Conservation (phyloP, 2,329 filamentous ascomycete species). For the Aspergillus pseudotamarii region DNA sequence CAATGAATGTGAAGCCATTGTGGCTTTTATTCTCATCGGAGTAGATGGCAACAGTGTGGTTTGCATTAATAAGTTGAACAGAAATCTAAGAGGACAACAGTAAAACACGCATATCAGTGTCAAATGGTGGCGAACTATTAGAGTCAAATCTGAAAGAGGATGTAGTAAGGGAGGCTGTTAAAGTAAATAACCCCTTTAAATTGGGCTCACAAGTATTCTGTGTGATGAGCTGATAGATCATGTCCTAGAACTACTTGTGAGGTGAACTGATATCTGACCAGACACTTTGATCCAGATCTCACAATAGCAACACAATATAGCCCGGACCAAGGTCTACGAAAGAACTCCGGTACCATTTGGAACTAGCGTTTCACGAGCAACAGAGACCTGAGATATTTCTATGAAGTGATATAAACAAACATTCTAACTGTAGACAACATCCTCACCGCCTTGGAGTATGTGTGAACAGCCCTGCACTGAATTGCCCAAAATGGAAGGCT, state of each 20-base stretch:
- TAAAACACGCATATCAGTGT: background rate
- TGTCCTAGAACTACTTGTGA: background rate
- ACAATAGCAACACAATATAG: background rate
- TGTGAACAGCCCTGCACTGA: background rate
- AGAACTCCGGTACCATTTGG: background rate
- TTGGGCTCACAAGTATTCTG: too few relatives aligned
- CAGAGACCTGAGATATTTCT: background rate
- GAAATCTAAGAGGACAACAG: background rate
- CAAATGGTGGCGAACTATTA: background rate
- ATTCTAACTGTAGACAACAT: background rate
- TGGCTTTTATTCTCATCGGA: background rate
- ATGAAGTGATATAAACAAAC: background rate
- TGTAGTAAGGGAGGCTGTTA: background rate
- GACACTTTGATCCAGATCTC: background rate
- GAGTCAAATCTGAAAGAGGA: background rate
- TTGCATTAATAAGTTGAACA: background rate
- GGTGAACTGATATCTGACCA: background rate
- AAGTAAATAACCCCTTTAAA: background rate
- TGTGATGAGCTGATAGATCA: background rate
- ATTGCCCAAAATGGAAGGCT: slow-evolving; percentile 23
- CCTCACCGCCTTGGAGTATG: background rate
- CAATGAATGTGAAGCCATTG: background rate
- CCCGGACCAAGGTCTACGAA: background rate
- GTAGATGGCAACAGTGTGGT: background rate
- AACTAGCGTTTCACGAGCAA: background rate